Base-by-base conservation (phyloP, 1,284 basidiomycete species). In the Moesziomyces globuligerus region DNA sequence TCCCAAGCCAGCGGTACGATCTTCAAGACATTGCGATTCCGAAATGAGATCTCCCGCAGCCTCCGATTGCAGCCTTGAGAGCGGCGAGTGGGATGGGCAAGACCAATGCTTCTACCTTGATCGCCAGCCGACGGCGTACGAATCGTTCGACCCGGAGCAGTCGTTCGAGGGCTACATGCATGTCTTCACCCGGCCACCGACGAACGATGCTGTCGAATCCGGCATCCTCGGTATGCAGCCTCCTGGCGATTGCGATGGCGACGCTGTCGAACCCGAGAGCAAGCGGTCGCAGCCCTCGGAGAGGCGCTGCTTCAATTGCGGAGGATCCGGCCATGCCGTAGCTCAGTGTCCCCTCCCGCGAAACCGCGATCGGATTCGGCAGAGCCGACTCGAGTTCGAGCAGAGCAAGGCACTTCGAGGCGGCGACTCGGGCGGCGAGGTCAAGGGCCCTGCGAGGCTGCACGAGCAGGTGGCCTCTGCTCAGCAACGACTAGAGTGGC, bases 71-170 rank as follows among this genome's bases (percentile, higher is more conserved):
- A 55, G 56, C 39, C 38, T 54, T 21, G 62, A 66, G 38, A 58
- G 55, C 24, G 55, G 62, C 32, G 50, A 58, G 25, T 66, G 62
- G 62, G 50, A 62, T 24, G 49, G 44, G 24, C 52, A 62, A 24
- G 52, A 56, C 9, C 42, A 46, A 29, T 48, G 47, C 3, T 66
- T 66, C 48, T 59, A 49, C 48, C 41, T 59, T 41, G 62, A 66
- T 32, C 28, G 55, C 8, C 48, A 47, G 3, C 64, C 64, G 11
- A 67, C 64, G 6, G 50, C 64, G 1, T 52, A 48, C 29, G 57
- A 56, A 9, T 47, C 47, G 3, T 67, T 61, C 26, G 64, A 67
- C 42, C 64, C 64, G 4, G 64, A 67, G 3, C 57, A 67, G 42
- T 67, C 64, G 7, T 55, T 67, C 32, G 57, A 67, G 21, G 64